phyloP scores from a whole-genome alignment of 305 asterid species.

The Ruellia speciosa region DNA sequence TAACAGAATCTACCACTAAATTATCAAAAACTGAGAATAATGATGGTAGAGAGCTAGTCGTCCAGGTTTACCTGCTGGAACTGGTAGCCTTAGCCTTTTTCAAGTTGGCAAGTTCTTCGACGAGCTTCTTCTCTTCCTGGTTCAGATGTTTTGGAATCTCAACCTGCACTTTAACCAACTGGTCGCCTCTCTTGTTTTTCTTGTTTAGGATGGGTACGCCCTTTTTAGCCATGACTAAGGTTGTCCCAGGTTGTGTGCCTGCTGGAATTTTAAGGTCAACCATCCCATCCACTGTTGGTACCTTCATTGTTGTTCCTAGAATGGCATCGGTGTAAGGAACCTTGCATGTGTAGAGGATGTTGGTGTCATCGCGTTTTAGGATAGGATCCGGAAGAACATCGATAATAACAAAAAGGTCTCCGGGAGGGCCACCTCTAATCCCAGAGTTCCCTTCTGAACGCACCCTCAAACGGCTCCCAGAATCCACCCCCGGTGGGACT shows the following conservation, averaged over 20 bases:
- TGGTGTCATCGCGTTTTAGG: conserved; percentile 69
- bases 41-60: background rate
- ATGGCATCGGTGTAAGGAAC: conserved; percentile 82
- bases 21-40: background rate
- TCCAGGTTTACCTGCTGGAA: conserved; percentile 26
- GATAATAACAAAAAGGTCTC: conserved; percentile 74
- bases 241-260: conserved; percentile 90
- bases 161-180: conserved; percentile 82
- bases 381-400: conserved; percentile 71
- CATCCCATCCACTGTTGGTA: conserved; percentile 87
- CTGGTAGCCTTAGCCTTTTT: conserved; percentile 59
- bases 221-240: conserved; percentile 83
- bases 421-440: conserved; percentile 77
- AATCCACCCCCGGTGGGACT: conserved; percentile 86
- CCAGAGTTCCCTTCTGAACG: conserved; percentile 89
- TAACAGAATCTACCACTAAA: no score
- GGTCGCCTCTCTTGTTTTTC: conserved; percentile 82
- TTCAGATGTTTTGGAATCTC: conserved; percentile 89
- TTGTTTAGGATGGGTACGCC: conserved; percentile 74
- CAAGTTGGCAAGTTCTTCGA: conserved; percentile 74
- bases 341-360: conserved; percentile 75
- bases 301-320: conserved; percentile 67
- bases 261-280: conserved; percentile 83
- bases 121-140: conserved; percentile 79
- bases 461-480: conserved; percentile 80